Evolutionary conservation across 2,329 filamentous ascomycete species (phyloP), one percentile per base, ranked within the genome.

Genomic region (Colletotrichum sp.): DNA sequence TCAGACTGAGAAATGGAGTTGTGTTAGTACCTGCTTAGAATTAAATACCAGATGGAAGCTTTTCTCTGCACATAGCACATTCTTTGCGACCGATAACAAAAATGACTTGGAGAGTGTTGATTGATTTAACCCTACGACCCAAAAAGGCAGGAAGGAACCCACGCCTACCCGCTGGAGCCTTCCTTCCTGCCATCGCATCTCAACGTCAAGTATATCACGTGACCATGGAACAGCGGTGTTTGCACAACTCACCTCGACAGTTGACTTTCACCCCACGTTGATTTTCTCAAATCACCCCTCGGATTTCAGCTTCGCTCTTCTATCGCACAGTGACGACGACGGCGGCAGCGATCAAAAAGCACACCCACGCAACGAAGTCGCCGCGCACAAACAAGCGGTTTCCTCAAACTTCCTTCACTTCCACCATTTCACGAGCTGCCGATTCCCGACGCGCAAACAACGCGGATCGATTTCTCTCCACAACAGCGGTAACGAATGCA

Each of bases 1-100:
- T 21, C 38, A 12, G 38, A n/a, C 5, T 0, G 9, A 1, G 38
- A 48, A n/a, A 48, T n/a, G 38, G 0, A 48, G 18, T 48, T 48
- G 18, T n/a, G 0, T n/a, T n/a, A 2, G 0, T n/a, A 48, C 18
- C 0, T 48, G 38, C 38, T 12, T 48, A 1, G 1, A 1, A n/a
- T 48, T 48, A 0, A 21, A 48, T n/a, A 48, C 18, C 9, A 48
- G 21, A 24, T 24, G 3, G 21, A 12, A 48, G 10, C 8, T 13
- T 52, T 52, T 0, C n/a, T n/a, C 4, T n/a, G 9, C 18, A 48
- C 18, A 48, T 48, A 18, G 0, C 9, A n/a, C 38, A n/a, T 1
- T 12, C 9, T n/a, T n/a, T 48, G 38, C 38, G 38, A 48, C 18
- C 0, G 0, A 48, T 21, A 7, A 48, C 18, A n/a, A 12, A 5